These are phyloP conservation scores for Smittium culicis DNA, from an alignment of 371 early-diverging fungal genomes.

Conservation along the genomic window DNA sequence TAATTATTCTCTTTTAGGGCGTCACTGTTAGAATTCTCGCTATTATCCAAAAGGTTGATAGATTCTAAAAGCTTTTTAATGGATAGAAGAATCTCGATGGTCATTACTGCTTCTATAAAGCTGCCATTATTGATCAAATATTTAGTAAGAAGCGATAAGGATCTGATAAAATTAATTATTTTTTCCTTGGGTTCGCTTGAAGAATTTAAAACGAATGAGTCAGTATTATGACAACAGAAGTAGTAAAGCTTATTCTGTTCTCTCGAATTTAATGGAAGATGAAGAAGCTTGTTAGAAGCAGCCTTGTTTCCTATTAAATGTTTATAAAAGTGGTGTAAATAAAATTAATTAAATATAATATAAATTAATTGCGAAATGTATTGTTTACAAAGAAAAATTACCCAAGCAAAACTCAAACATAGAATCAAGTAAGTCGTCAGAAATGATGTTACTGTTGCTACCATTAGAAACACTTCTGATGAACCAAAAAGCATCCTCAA, in stretches of 20 bases:
- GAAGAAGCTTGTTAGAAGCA: neutral
- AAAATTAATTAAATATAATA: too few relatives aligned
- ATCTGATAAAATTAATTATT: neutral
- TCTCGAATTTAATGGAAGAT: slow-evolving; percentile 6
- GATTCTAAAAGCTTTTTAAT: slow-evolving; percentile 3
- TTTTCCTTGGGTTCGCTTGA: neutral
- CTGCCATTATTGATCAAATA: slow-evolving; percentile 26
- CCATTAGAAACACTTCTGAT: slow-evolving; percentile 16
- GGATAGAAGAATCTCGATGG: slow-evolving; percentile 16
- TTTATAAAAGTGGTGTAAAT: too few relatives aligned
- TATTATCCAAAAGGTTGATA: slow-evolving; percentile 12
- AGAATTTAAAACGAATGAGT: neutral
- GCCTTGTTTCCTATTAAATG: neutral
- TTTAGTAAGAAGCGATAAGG: slow-evolving; percentile 22
- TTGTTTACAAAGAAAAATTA: neutral
- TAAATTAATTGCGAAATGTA: too few relatives aligned
- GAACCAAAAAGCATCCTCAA: slow-evolving; percentile 24
- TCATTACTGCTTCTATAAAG: slow-evolving; percentile 25
- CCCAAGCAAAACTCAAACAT: slow-evolving; percentile 17
- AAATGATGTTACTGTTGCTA: slow-evolving; percentile 11
- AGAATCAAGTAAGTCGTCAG: slow-evolving; percentile 19
- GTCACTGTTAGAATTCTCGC: slow-evolving; percentile 16
- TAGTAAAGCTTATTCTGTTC: neutral
- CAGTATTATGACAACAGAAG: slow-evolving; percentile 8
- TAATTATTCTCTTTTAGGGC: slow-evolving; percentile 19